These are phyloP conservation scores for Talaromyces borbonicus DNA, from an alignment of 495 filamentous ascomycete species.

Conservation along the genomic window DNA sequence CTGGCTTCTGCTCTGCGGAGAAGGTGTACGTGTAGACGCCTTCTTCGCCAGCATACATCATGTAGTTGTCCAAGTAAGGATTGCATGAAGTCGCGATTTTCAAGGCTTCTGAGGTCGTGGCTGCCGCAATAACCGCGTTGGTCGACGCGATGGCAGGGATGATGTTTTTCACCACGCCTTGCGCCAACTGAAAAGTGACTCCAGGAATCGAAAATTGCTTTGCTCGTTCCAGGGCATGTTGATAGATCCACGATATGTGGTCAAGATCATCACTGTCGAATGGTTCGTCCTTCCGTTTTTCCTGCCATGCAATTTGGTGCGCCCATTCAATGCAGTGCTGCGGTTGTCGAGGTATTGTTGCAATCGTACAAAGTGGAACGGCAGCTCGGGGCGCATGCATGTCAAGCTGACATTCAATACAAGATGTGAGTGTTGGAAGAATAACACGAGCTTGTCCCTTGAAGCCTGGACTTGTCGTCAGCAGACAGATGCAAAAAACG, in stretches of 20 bases:
- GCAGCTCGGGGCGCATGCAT: conserved; percentile 93
- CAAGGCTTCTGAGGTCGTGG: conserved; percentile 92
- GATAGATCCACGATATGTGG: conserved; percentile 94
- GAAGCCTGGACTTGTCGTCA: conserved; percentile 51
- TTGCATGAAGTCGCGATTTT: conserved; percentile 82
- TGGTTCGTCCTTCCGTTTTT: conserved; percentile 43
- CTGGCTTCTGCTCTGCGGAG: conserved; percentile 78
- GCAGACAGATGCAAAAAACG: neutral
- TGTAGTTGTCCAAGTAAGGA: conserved; percentile 85
- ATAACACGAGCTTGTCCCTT: conserved; percentile 95
- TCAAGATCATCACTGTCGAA: conserved; percentile 96
- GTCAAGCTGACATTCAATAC: conserved; percentile 96
- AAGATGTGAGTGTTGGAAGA: conserved; percentile 81
- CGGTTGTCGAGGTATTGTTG: conserved; percentile 92
- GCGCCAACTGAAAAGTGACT: conserved; percentile 92
- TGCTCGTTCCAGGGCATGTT: conserved; percentile 70
- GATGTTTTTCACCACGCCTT: conserved; percentile 98
- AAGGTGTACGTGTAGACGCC: conserved; percentile 96
- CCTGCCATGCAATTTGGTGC: conserved; percentile 74
- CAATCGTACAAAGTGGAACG: conserved; percentile 93
- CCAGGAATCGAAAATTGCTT: conserved; percentile 84
- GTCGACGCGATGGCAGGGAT: conserved; percentile 98
- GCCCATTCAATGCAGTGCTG: conserved; percentile 99
- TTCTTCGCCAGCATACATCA: conserved; percentile 98
- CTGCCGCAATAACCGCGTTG: conserved; percentile 91